Evolutionary conservation across 2,329 filamentous ascomycete genomes (phyloP).

Genomic region (Cladophialophora bantiana): DNA sequence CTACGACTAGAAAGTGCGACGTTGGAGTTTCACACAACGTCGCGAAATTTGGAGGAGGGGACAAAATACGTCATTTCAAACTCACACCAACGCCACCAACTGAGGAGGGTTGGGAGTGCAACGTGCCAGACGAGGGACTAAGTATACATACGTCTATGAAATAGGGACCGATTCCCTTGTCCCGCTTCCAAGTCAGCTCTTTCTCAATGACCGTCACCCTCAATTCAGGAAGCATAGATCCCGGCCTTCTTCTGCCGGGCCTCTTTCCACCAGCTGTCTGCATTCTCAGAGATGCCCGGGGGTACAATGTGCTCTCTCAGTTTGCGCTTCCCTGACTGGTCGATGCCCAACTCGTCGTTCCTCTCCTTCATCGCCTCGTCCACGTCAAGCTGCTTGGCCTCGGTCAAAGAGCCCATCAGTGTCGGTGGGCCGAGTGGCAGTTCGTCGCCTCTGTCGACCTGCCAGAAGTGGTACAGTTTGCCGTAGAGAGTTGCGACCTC

Average conservation of each 20-base stretch:
- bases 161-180: not conserved
- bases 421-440: slow-evolving; percentile 67
- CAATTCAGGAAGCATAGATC: slow-evolving; percentile 30
- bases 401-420: slow-evolving; percentile 68
- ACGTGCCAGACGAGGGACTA: too few species aligned
- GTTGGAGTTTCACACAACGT: not conserved
- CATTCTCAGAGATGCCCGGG: slow-evolving; percentile 53
- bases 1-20: not conserved
- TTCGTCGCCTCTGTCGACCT: slow-evolving; percentile 67
- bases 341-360: slow-evolving; percentile 62
- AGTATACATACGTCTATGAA: too few species aligned
- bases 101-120: too few species aligned
- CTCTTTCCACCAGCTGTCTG: slow-evolving; percentile 58
- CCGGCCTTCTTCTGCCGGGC: slow-evolving; percentile 31
- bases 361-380: slow-evolving; percentile 56
- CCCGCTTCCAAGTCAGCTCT: not conserved
- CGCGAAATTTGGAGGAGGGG: slow-evolving; percentile 1
- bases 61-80: slow-evolving; percentile 23
- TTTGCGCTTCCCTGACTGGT: slow-evolving; percentile 61
- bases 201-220: not conserved
- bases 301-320: slow-evolving; percentile 60
- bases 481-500: slow-evolving; percentile 74
- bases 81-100: not conserved
- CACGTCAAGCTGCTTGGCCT: slow-evolving; percentile 42
- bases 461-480: slow-evolving; percentile 87